Base-by-base conservation (phyloP, 768 basidiomycete genomes). In the Trametes cingulata region DNA sequence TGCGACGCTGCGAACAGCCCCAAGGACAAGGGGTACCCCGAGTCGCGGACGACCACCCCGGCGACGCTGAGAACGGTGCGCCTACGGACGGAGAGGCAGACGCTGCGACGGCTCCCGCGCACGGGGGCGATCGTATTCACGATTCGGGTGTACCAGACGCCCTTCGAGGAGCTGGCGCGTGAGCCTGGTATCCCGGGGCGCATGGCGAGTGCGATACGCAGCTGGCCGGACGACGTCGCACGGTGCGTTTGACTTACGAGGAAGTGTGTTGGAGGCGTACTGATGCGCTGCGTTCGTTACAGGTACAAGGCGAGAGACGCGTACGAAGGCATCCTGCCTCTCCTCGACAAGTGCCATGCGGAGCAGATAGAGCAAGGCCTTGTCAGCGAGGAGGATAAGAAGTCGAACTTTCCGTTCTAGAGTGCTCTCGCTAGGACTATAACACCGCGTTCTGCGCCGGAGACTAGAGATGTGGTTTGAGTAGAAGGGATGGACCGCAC, bases 91-190 rank as follows among this genome's bases (percentile, higher is more conserved):
- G 88, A 90, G 68, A 76, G 88, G 22, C 88, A 90, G 74, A 85
- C 84, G 33, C 72, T 90, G 58, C 76, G 87, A 40, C 76, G 88
- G 27, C 78, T 91, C 52, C 84, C 84, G 12, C 74, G 77, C 3
- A 83, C 82, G 41, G 87, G 88, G 12, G 86, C 82, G 1, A 78
- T 90, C 37, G 72, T 86, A 40, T 91, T 91, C 70, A 86, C 84
- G 52, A 86, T 90, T 66, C 78, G 88, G 39, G 85, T 85, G 48
- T 88, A 89, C 72, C 52, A 85, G 55, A 80, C 79, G 41, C 82
- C 82, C 20, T 69, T 88, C 36, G 78, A 76, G 22, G 78, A 80
- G 39, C 71, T 90, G 1, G 77, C 68, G 14, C 67, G 72, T 52
- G 90, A 90, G 69, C 74, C 74, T 8, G 87, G 84, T 0, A 81